These are phyloP conservation scores for Kodamaea laetipori DNA, from an alignment of 805 yeast species.

Conservation along the genomic window DNA sequence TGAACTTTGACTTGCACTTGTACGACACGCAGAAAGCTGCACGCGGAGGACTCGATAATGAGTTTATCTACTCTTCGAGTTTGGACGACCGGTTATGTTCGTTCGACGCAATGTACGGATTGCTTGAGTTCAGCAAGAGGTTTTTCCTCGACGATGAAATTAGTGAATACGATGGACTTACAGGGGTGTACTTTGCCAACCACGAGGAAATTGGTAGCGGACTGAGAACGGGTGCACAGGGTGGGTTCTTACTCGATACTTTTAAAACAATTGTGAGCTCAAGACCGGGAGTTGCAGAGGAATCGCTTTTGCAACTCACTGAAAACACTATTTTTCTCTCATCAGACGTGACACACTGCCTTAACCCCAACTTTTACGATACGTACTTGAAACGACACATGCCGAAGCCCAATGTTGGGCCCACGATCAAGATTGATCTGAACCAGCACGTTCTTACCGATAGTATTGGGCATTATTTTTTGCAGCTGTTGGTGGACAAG, in stretches of 20 bases:
- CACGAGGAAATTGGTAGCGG: conserved; percentile 46
- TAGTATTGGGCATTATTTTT: conserved; percentile 28
- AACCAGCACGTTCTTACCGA: conserved; percentile 44
- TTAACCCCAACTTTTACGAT: conserved; percentile 42
- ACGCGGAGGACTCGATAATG: conserved; percentile 39
- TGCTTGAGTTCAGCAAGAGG: conserved; percentile 25
- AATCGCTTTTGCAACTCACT: conserved; percentile 10
- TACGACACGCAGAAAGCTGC: conserved; percentile 38
- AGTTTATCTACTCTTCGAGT: conserved; percentile 42
- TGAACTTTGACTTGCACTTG: conserved; percentile 39
- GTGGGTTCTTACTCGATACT: conserved; percentile 31
- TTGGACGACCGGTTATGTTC: conserved; percentile 47
- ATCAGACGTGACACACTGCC: conserved; percentile 46
- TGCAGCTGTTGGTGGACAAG: conserved; percentile 26
- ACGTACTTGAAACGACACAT: conserved; percentile 35
- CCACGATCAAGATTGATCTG: conserved; percentile 39
- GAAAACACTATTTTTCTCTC: conserved; percentile 33
- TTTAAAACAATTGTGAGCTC: conserved; percentile 20
- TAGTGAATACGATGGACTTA: conserved; percentile 28
- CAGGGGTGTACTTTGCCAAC: conserved; percentile 37
- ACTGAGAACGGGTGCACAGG: conserved; percentile 42
- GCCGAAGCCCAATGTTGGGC: conserved; percentile 43
- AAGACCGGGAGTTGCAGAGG: background rate
- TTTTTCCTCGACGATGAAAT: conserved; percentile 18
- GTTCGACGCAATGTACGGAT: conserved; percentile 37